Evolutionary conservation across 2,329 filamentous ascomycete genomes (phyloP), one percentile per base, ranked within the genome.

Genomic region (Hypoxylon sp.): DNA sequence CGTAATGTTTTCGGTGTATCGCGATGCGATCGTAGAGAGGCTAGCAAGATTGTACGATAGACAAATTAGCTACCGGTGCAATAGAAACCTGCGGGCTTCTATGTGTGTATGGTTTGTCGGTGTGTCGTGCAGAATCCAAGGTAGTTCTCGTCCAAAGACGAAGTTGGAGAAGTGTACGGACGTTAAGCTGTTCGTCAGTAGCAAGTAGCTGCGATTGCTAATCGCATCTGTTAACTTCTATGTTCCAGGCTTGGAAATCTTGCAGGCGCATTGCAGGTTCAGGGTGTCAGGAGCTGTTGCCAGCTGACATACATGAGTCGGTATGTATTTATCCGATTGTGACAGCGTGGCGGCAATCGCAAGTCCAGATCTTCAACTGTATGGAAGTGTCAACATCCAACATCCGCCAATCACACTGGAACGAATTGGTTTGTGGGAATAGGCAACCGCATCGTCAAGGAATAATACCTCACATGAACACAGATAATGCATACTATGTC

Each of bases 281-380:
- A 62, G 67, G 48, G 54, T 67, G 61, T 46, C 51, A 56, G 30
- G 34, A 62, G 57, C 61, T 49, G 41, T 44, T 64, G 56, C 52
- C 62, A 65, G 61, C 62, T 62, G 63, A 22, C 11, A 32, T 46
- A 10, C 28, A 39, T 53, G 30, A 51, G 54, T 68, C 61, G 70
- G 68, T 44, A 49, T 48, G 22, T 62, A 52, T 71, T 72, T 66
- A 70, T 71, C 67, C 68, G 65, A 70, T 71, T 64, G 65, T 73
- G 71, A 71, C 72, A 73, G 64, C 65, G 70, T 73, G 71, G 69
- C 70, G 59, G 62, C 55, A 64, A 59, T 20, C 15, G 11, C 3
- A 13, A 46, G 24, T 8, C 17, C 22, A 41, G 24, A n/a, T 26
- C 30, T 49, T 26, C n/a, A 49, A 32, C 15, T n/a, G 6, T 37